These are phyloP conservation scores for Pterocarpus santalinus DNA, from an alignment of 306 rosid genomes.

Conservation along the genomic window DNA sequence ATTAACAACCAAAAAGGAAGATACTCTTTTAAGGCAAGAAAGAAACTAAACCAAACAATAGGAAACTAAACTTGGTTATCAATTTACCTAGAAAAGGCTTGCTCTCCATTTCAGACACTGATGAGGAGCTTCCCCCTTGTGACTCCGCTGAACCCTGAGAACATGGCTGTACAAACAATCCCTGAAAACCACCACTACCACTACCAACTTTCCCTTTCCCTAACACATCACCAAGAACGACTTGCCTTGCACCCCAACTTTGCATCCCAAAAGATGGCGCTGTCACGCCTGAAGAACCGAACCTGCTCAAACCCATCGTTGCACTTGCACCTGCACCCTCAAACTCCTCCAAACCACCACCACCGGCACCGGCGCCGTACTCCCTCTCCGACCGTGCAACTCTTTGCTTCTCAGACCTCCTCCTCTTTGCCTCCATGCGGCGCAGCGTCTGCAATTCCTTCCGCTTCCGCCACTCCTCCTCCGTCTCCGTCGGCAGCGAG, in stretches of 20 bases:
- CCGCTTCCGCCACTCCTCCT: constrained; percentile 97
- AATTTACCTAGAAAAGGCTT: constrained; percentile 70
- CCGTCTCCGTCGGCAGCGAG: constrained; percentile 90
- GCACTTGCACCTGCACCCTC: constrained; percentile 37
- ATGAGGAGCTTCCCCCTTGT: constrained; percentile 85
- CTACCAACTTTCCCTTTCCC: constrained; percentile 54
- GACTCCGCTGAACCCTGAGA: constrained; percentile 84
- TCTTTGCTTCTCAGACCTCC: constrained; percentile 91
- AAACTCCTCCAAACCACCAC: constrained; percentile 54
- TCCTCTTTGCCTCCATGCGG: constrained; percentile 86
- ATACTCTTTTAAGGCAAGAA: neutral
- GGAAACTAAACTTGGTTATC: neutral
- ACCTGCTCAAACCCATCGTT: constrained; percentile 46
- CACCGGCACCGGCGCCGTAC: neutral
- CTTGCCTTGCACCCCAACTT: constrained; percentile 60
- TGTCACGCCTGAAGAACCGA: constrained; percentile 43
- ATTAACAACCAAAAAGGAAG: neutral
- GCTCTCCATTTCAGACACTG: constrained; percentile 85
- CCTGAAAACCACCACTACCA: constrained; percentile 51
- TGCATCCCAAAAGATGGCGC: constrained; percentile 51
- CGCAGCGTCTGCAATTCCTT: constrained; percentile 90
- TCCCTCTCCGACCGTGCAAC: constrained; percentile 60
- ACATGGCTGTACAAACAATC: constrained; percentile 55
- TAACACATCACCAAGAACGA: constrained; percentile 50
- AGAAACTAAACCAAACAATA: neutral